Evolutionary conservation across 345 rosid species (phyloP), one percentile per base, ranked within the genome.

Genomic region (Stellera chamaejasme): DNA sequence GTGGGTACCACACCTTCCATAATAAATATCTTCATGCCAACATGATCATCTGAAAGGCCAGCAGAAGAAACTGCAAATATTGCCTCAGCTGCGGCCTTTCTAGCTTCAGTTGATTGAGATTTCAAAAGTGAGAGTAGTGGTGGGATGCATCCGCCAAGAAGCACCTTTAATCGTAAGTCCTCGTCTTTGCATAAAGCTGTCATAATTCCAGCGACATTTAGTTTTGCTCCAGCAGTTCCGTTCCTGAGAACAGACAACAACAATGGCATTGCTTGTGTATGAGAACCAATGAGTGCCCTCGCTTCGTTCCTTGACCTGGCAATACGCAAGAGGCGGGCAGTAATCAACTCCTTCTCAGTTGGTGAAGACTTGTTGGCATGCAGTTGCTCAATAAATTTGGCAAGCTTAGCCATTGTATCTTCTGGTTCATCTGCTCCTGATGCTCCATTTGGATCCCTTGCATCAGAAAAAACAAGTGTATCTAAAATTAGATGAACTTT

Each of bases 91-190:
- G 92, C 92, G 42, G 79, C 91, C 64, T 77, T 83, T 75, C 82
- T 76, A 26, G 88, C 90, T 27, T 85, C 96, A 66, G 73, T 58
- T 27, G 79, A 76, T 46, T 79, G 79, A 45, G 96, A 87, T 66
- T 83, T 88, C 79, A 91, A 63, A 68, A 88, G 87, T 2, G 81
- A 80, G 49, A 91, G 82, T 54, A 91, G 58, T 11, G 96, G 98
- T 0, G 95, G 98, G 64, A 88, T 79, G 61, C 98, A 91, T 52
- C 98, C 96, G 25, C 96, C 98, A 16, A 88, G 85, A 16, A 91
- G 79, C 46, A 91, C 87, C 69, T 89, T 82, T 52, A 87, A 65
- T 59, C 92, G 86, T 43, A 91, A 52, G 41, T 82, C 86, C 36
- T 82, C 84, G 61, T 91, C 92, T 79, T 81, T 79, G 82, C 92